Base-by-base conservation (phyloP, 2,329 filamentous ascomycete genomes). In the Gliomastix tumulicola region DNA sequence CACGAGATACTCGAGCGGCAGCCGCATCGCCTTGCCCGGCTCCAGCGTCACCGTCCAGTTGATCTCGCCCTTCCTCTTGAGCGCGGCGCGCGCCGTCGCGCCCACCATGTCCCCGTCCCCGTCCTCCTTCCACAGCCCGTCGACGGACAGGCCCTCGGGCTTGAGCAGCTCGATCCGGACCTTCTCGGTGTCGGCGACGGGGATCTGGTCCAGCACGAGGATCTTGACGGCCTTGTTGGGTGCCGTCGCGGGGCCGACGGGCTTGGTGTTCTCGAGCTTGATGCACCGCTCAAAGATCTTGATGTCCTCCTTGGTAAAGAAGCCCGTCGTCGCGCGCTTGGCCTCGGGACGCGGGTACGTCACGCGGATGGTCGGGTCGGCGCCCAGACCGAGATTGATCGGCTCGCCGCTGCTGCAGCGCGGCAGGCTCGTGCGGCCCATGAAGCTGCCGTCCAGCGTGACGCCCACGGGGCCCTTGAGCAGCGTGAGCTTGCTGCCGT, bases 361-460 rank as follows among this genome's bases (percentile, higher is more conserved):
- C 18, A 82, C 66, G 35, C 51, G 53, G 46, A 82, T 68, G 5
- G 66, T 65, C 4, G 75, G 75, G 49, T 82, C 77, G 6, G 79
- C 61, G n/a, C 78, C 78, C 0, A 82, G 60, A 33, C 62, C 63
- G 2, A 82, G 57, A 17, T 55, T 60, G 50, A 82, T 72, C 2
- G 50, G 45, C 35, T 76, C 72, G 25, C 74, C 73, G 0, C 74
- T 59, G 32, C 65, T 69, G 49, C 75, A 78, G 21, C 69, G 67
- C 3, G 76, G 73, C 22, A 82, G 59, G 1, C 50, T 60, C 3
- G 69, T 67, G 38, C 72, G 72, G 4, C 78, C 77, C 37, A 82
- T 59, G 55, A 82, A 82, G 8, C 66, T 66, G 4, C 75, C 74
- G 49, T 83, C 79, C n/a, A 82, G 67, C 1, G 74, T 80, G 7